Evolutionary conservation across 305 asterid species (phyloP).

Genomic region (Solanum aculeatissimum): DNA sequence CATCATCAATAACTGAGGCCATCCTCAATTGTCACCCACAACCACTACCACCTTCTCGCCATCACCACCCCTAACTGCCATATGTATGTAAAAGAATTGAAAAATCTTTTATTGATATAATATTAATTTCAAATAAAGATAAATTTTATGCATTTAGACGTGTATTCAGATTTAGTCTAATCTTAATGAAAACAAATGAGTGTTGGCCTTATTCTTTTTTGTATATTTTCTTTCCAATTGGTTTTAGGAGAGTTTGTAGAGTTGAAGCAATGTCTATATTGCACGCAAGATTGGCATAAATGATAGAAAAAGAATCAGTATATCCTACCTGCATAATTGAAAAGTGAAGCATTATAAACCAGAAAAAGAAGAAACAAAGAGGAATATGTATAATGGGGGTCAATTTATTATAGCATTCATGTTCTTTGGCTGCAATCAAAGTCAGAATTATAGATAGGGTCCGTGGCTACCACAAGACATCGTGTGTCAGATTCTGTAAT

Average conservation of each 20-base stretch:
- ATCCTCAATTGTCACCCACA: too few relatives aligned
- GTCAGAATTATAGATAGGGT: constrained; percentile 11
- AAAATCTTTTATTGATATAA: too few relatives aligned
- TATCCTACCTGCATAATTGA: neutral
- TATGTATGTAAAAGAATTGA: too few relatives aligned
- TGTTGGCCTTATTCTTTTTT: neutral
- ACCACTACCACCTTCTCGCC: too few relatives aligned
- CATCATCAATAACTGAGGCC: too few relatives aligned
- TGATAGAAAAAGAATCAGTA: neutral
- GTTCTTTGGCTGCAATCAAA: constrained; percentile 26
- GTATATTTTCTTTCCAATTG: neutral
- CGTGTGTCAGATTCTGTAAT: constrained; percentile 8
- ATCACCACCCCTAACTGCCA: too few relatives aligned
- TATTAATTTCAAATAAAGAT: too few relatives aligned
- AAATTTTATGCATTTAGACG: too few relatives aligned
- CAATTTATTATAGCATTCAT: constrained; percentile 9
- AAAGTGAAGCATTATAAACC: neutral
- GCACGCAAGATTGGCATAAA: neutral
- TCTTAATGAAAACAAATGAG: too few relatives aligned
- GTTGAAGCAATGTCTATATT: neutral
- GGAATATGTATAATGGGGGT: neutral
- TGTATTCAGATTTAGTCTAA: too few relatives aligned
- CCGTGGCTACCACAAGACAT: constrained; percentile 19
- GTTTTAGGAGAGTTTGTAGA: neutral
- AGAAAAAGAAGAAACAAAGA: neutral